Evolutionary conservation across 2,329 filamentous ascomycete species (phyloP).

Genomic region (Clarireedia paspali): DNA sequence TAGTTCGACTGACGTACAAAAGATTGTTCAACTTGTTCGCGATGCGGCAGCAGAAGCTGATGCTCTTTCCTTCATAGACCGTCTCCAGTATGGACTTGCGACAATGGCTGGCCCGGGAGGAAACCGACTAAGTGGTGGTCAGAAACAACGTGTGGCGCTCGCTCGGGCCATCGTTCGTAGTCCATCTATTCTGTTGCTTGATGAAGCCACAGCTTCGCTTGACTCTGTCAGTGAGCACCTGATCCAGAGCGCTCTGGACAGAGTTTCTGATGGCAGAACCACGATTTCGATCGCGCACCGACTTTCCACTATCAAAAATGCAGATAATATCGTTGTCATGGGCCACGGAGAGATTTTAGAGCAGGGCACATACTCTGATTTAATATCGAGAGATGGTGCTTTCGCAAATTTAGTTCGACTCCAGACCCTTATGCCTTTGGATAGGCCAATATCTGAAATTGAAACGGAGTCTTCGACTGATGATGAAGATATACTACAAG

Average conservation of each 20-base stretch:
- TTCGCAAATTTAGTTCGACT: constrained; percentile 17
- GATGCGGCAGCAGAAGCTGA: constrained; percentile 1
- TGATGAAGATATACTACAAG: neutral
- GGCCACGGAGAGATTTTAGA: constrained; percentile 69
- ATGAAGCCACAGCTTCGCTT: constrained; percentile 56
- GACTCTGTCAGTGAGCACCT: constrained; percentile 86
- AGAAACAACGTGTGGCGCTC: constrained; percentile 42
- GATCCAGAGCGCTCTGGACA: constrained; percentile 77
- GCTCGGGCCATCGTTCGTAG: constrained; percentile 48
- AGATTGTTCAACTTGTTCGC: neutral
- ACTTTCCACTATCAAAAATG: constrained; percentile 82
- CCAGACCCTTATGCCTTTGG: neutral
- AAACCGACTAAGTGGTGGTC: constrained; percentile 1
- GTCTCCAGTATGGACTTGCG: neutral
- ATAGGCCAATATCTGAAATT: neutral
- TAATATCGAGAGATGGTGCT: constrained; percentile 52
- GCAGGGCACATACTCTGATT: constrained; percentile 62
- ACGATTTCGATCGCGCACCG: constrained; percentile 90
- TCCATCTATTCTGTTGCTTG: constrained; percentile 49
- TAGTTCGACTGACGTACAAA: neutral
- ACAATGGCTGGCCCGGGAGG: neutral
- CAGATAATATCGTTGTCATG: constrained; percentile 76
- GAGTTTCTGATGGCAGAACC: constrained; percentile 75
- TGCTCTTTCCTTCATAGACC: neutral
- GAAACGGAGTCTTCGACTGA: neutral